Conservation (phyloP, 768 basidiomycete genomes). For the Neoboletus brunneissimus region DNA sequence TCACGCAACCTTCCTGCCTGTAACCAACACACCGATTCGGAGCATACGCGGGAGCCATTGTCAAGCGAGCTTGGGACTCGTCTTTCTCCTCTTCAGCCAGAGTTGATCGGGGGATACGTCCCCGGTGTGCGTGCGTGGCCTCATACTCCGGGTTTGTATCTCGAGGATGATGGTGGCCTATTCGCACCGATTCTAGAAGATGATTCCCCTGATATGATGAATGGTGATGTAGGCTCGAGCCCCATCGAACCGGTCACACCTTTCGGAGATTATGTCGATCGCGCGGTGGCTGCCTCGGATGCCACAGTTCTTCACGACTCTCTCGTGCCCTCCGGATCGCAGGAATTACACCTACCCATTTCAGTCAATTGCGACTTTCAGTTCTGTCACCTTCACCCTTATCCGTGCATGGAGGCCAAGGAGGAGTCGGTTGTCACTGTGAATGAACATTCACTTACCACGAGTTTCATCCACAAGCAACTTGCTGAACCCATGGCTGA, state of each 20-base stretch:
- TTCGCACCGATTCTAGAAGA: constrained; percentile 68
- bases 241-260: constrained; percentile 75
- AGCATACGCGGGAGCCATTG: background rate
- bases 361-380: constrained; percentile 28
- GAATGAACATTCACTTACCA: constrained; percentile 29
- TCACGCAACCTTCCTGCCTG: constrained; percentile 27
- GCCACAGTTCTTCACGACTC: constrained; percentile 25
- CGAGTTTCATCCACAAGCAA: constrained; percentile 62
- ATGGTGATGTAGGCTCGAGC: constrained; percentile 58
- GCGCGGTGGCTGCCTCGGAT: constrained; percentile 52
- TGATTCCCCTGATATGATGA: constrained; percentile 53
- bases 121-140: constrained; percentile 16
- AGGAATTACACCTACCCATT: constrained; percentile 19
- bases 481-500: constrained; percentile 74
- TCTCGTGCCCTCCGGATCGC: constrained; percentile 15
- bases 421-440: constrained; percentile 39
- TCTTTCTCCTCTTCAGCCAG: constrained; percentile 11
- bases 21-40: constrained; percentile 19
- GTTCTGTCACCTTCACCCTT: constrained; percentile 20
- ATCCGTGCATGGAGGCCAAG: constrained; percentile 15
- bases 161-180: constrained; percentile 32
- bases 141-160: constrained; percentile 15
- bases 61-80: background rate
- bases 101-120: constrained; percentile 5
- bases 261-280: constrained; percentile 74